These are phyloP conservation scores for Fusarium sp. DNA, from an alignment of 2,329 filamentous ascomycete genomes.

Conservation along the genomic window DNA sequence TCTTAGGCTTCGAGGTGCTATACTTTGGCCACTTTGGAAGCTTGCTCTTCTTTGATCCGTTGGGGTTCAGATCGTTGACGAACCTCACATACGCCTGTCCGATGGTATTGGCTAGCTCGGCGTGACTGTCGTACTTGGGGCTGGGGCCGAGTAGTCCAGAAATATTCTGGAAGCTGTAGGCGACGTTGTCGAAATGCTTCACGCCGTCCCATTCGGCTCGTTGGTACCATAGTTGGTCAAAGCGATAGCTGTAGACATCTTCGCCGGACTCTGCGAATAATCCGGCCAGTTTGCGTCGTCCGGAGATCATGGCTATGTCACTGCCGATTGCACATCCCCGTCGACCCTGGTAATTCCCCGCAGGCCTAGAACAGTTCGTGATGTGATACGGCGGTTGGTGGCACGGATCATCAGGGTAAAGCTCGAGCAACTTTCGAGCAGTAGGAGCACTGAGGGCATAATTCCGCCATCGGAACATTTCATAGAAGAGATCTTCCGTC, in stretches of 20 bases:
- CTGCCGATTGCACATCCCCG: conserved; percentile 59
- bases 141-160: conserved; percentile 60
- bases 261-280: conserved; percentile 52
- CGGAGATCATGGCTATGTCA: conserved; percentile 63
- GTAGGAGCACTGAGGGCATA: conserved; percentile 61
- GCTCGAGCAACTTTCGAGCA: conserved; percentile 57
- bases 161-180: conserved; percentile 65
- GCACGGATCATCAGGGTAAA: conserved; percentile 64
- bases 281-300: conserved; percentile 60
- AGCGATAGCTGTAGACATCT: conserved; percentile 62
- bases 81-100: conserved; percentile 60
- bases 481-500: conserved; percentile 56
- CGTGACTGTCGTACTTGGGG: conserved; percentile 57
- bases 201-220: conserved; percentile 56
- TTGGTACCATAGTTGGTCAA: conserved; percentile 61
- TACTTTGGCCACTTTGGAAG: conserved; percentile 60
- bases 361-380: conserved; percentile 37
- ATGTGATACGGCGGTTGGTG: conserved; percentile 56
- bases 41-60: conserved; percentile 44
- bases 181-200: conserved; percentile 63
- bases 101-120: conserved; percentile 52
- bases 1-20: conserved; percentile 53
- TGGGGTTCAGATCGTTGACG: conserved; percentile 58
- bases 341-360: conserved; percentile 56
- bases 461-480: conserved; percentile 55